These are phyloP conservation scores for Arachis stenosperma DNA, from an alignment of 306 rosid species.

Conservation along the genomic window DNA sequence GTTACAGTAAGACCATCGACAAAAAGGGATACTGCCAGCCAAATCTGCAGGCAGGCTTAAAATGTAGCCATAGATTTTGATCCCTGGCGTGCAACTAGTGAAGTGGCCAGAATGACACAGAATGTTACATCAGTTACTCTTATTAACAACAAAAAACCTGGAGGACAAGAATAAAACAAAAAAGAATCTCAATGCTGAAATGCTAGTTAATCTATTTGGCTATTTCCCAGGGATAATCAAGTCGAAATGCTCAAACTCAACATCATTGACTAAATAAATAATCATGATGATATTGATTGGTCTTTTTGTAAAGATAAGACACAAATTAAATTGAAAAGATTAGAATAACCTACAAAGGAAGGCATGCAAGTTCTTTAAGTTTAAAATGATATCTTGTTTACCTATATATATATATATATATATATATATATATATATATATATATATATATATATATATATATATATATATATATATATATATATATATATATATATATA, in stretches of 20 bases:
- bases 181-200: slow-evolving; percentile 20
- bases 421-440: too few species aligned
- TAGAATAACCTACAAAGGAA: too few species aligned
- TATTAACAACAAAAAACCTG: slow-evolving; percentile 73
- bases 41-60: slow-evolving; percentile 82
- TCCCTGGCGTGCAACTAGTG: slow-evolving; percentile 78
- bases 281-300: too few species aligned
- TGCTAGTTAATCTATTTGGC: not conserved
- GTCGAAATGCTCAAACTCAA: not conserved
- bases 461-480: too few species aligned
- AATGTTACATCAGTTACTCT: slow-evolving; percentile 85
- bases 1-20: slow-evolving; percentile 79
- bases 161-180: slow-evolving; percentile 21
- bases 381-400: too few species aligned
- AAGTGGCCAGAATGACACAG: slow-evolving; percentile 80
- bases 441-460: too few species aligned
- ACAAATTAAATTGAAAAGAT: too few species aligned
- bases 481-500: too few species aligned
- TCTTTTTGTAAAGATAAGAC: too few species aligned
- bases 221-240: not conserved
- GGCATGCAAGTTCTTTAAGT: too few species aligned
- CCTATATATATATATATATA: too few species aligned
- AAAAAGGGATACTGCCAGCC: slow-evolving; percentile 83
- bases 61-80: slow-evolving; percentile 85
- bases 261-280: too few species aligned